These are phyloP conservation scores for Sugiyamaella marilandica DNA, from an alignment of 805 yeast genomes.

Conservation along the genomic window DNA sequence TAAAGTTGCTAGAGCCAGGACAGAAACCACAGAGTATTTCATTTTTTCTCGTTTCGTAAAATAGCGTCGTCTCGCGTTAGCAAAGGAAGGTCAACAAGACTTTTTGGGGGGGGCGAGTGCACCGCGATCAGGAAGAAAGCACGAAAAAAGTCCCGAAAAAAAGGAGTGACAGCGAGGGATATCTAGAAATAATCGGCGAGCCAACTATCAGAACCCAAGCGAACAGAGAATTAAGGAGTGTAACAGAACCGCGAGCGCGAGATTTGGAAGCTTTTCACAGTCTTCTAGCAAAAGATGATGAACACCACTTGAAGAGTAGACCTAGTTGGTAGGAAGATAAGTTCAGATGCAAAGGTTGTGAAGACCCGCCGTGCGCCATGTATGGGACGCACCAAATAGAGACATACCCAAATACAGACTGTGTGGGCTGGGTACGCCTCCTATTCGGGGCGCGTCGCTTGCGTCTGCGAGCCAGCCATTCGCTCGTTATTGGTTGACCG, in stretches of 20 bases:
- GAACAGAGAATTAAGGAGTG: too few relatives aligned
- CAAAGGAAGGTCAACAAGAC: not conserved
- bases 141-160: not conserved
- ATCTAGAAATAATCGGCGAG: not conserved
- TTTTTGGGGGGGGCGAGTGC: not conserved
- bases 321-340: too few relatives aligned
- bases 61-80: not conserved
- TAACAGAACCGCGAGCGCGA: too few relatives aligned
- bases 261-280: too few relatives aligned
- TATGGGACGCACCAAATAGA: not conserved
- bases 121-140: not conserved
- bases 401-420: not conserved
- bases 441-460: not conserved
- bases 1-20: slow-evolving; percentile 8
- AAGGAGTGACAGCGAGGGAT: slow-evolving; percentile 3
- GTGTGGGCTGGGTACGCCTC: not conserved
- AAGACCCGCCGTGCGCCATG: not conserved
- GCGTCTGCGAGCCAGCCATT: not conserved
- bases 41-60: slow-evolving; percentile 5
- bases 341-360: not conserved
- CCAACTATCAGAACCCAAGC: not conserved
- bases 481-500: too few relatives aligned
- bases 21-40: slow-evolving; percentile 16
- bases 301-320: too few relatives aligned
- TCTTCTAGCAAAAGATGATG: too few relatives aligned